Percentiles rank a stretch among this genome's conserved stretches.
Evolutionary conservation across 2,329 filamentous ascomycete species (phyloP).

Genomic region (Microthyrium microscopicum): DNA sequence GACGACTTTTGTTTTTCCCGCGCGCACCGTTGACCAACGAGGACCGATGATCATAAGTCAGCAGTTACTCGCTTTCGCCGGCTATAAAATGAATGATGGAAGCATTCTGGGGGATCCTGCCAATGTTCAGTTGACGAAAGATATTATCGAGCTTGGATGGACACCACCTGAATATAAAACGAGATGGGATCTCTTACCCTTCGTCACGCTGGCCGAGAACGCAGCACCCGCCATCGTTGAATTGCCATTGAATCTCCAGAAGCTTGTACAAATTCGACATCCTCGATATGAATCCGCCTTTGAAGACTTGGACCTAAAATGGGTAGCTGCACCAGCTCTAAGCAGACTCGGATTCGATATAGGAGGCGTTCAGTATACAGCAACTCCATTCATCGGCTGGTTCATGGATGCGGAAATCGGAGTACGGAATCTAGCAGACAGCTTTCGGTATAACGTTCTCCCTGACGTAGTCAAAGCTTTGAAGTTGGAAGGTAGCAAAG

Average conservation of each 20-base stretch:
- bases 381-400: constrained; percentile 16
- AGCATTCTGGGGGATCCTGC: constrained; percentile 14
- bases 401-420: constrained; percentile 19
- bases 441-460: constrained; percentile 14
- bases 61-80: constrained; percentile 15
- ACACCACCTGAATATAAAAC: constrained; percentile 11
- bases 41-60: constrained; percentile 16
- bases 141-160: constrained; percentile 16
- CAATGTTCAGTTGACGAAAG: constrained; percentile 13
- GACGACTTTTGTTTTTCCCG: constrained; percentile 14
- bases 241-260: constrained; percentile 10
- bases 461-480: constrained; percentile 12
- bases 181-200: constrained; percentile 15
- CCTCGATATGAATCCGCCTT: constrained; percentile 13
- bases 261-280: constrained; percentile 12
- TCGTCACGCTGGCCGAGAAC: constrained; percentile 15
- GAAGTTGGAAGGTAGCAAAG: no score
- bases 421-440: constrained; percentile 14
- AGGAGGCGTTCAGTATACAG: constrained; percentile 15
- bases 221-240: constrained; percentile 13
- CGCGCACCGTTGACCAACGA: constrained; percentile 10
- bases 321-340: constrained; percentile 14
- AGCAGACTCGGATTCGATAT: constrained; percentile 16
- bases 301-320: constrained; percentile 13
- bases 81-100: constrained; percentile 12